A percentile compares a stretch with the other conserved stretches of the same genome.
Conservation (phyloP, 2,329 filamentous ascomycete species). For the Neonectria magnoliae region DNA sequence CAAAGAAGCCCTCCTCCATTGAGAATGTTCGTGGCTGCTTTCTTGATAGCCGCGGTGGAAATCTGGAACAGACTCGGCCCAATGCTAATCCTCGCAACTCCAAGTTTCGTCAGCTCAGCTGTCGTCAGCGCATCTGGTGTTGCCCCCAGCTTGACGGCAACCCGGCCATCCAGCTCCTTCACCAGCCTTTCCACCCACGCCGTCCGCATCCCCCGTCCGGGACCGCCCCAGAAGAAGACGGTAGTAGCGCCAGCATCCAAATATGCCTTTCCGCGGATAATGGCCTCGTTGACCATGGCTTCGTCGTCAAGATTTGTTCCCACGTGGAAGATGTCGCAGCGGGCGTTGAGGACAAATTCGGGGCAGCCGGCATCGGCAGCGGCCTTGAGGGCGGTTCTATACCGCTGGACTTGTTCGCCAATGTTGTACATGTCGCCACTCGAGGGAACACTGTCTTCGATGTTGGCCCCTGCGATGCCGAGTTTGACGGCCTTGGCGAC, state of each 20-base stretch:
- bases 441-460: constrained; percentile 61
- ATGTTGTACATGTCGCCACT: constrained; percentile 48
- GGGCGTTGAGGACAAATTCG: constrained; percentile 67
- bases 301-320: constrained; percentile 46
- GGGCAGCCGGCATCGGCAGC: constrained; percentile 60
- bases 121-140: constrained; percentile 53
- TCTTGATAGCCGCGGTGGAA: constrained; percentile 52
- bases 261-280: constrained; percentile 65
- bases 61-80: constrained; percentile 58
- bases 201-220: constrained; percentile 52
- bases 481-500: constrained; percentile 57
- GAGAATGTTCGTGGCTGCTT: constrained; percentile 46
- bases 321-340: constrained; percentile 62
- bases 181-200: constrained; percentile 60
- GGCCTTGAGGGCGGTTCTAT: constrained; percentile 54
- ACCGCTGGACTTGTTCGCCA: constrained; percentile 58
- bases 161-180: constrained; percentile 57
- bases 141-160: constrained; percentile 58
- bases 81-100: constrained; percentile 65
- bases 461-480: constrained; percentile 67
- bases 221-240: constrained; percentile 69
- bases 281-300: constrained; percentile 56
- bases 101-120: constrained; percentile 56
- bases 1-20: constrained; percentile 33
- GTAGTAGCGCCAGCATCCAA: constrained; percentile 67